phyloP scores from a whole-genome alignment of 768 basidiomycete species.

The Clitopilus hobsonii region DNA sequence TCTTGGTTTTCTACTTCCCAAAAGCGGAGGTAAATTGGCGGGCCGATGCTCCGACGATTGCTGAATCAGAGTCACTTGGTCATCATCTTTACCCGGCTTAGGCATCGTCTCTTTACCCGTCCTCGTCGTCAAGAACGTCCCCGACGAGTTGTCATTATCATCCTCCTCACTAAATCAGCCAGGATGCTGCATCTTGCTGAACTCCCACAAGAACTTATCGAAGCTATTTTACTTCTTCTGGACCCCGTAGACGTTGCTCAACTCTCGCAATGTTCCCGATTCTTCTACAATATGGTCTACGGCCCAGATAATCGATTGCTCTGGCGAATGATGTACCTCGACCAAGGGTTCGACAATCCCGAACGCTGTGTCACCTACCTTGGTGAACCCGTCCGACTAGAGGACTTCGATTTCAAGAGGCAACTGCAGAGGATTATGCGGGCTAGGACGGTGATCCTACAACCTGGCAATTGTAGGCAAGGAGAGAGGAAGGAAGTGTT shows the following conservation, averaged over 20 bases:
- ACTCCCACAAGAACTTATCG: conserved; percentile 57
- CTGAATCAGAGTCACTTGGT: background rate
- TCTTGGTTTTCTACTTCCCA: background rate
- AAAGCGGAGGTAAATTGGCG: background rate
- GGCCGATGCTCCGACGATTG: background rate
- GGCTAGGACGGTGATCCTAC: conserved; percentile 41
- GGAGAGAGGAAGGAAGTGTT: conserved; percentile 41
- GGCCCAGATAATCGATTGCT: conserved; percentile 37
- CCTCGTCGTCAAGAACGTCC: no score
- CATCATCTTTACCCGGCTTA: background rate
- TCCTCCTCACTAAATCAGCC: background rate
- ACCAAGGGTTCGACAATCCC: conserved; percentile 61
- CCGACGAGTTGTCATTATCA: background rate
- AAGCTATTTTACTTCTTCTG: conserved; percentile 48
- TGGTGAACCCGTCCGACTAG: conserved; percentile 20
- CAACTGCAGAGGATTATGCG: conserved; percentile 54
- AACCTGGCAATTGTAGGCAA: conserved; percentile 26
- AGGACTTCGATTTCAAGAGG: conserved; percentile 44
- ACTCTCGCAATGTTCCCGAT: conserved; percentile 45
- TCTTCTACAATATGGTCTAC: conserved; percentile 42
- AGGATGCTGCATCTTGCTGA: conserved; percentile 24
- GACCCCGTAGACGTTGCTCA: conserved; percentile 59
- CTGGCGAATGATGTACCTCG: conserved; percentile 66
- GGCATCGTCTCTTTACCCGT: background rate
- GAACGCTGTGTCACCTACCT: conserved; percentile 37